Percentiles rank a stretch among this genome's conserved stretches.
Conservation (phyloP, 805 yeast species). For the Yarrowia sp. region DNA sequence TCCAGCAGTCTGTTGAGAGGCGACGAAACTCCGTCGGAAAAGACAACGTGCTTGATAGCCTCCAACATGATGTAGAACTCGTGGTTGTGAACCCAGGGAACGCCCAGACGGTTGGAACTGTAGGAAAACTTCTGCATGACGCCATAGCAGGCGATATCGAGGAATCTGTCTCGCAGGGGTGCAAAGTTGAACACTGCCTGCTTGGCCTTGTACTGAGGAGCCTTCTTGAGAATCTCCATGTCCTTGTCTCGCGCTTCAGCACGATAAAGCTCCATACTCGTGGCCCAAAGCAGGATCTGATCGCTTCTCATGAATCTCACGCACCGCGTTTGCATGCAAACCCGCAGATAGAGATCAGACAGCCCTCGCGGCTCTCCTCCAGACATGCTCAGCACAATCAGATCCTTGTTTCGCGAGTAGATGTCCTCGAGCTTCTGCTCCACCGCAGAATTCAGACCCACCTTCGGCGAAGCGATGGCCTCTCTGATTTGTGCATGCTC, state of each 20-base stretch:
- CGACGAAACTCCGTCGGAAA: conserved; percentile 17
- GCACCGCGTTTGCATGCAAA: conserved; percentile 12
- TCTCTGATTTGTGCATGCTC: conserved; percentile 15
- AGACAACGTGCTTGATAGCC: conserved; percentile 11
- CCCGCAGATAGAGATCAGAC: conserved; percentile 8
- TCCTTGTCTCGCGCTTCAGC: neutral
- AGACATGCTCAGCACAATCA: conserved; percentile 16
- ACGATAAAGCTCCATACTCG: conserved; percentile 11
- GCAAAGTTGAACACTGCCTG: conserved; percentile 22
- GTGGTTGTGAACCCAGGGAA: conserved; percentile 14
- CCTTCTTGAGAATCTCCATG: conserved; percentile 4
- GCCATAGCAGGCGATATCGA: neutral
- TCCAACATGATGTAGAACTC: conserved; percentile 19
- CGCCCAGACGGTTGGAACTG: neutral
- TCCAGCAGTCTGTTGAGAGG: conserved; percentile 11
- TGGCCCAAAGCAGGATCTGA: conserved; percentile 18
- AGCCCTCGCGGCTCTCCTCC: conserved; percentile 21
- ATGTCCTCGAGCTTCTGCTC: conserved; percentile 5
- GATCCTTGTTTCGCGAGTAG: conserved; percentile 3
- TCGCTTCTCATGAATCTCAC: conserved; percentile 18
- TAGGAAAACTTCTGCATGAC: neutral
- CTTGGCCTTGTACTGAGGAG: conserved; percentile 13
- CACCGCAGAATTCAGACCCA: neutral
- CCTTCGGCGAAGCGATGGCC: neutral
- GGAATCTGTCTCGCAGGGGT: conserved; percentile 1